Base-by-base conservation (phyloP, 768 basidiomycete genomes). In the Suillus discolor region DNA sequence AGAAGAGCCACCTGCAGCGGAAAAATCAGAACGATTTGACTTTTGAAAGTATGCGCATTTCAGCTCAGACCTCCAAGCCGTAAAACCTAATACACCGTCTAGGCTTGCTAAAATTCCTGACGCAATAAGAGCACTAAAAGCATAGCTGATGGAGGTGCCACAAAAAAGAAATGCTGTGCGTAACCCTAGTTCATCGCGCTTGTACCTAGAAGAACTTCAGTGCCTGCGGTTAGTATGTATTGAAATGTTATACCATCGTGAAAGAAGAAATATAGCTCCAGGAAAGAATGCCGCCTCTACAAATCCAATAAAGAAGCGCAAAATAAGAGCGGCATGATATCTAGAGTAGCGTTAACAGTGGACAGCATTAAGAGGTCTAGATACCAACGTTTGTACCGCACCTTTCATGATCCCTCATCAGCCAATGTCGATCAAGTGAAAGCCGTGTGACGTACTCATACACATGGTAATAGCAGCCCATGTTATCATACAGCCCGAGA, bases 231-330 rank as follows among this genome's bases (percentile, higher is more conserved):
- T 20, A 5, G 28, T 5, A 31, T 9, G 18, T 12, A 20, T 20
- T 12, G 18, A 9, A 2, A 1, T 15, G n/a, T 1, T 16, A 44
- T 61, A 71, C 91, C 90, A 92, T 72, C 85, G 87, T 2, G 87
- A 88, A 42, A 90, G 79, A 16, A 91, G 75, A 73, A 90, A 90
- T 53, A 90, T 72, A 44, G 87, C 84, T 25, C 87, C 89, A 55
- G 89, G 89, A 71, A 87, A 88, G 76, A 89, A 90, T 4, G 85
- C 85, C 18, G 87, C 87, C 75, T 86, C 86, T 4, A 85, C 81
- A 68, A 89, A 88, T 31, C 93, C 93, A 25, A 93, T 82, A 72
- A 89, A 84, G 77, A 93, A 92, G n/a, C 92, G 84, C 0, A 87
- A 87, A 12, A 85, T 74, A 6, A 91, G 81, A 5, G 83, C 87